phyloP scores from a whole-genome alignment of 2,329 filamentous ascomycete species.

The Colletotrichum graminicola region DNA sequence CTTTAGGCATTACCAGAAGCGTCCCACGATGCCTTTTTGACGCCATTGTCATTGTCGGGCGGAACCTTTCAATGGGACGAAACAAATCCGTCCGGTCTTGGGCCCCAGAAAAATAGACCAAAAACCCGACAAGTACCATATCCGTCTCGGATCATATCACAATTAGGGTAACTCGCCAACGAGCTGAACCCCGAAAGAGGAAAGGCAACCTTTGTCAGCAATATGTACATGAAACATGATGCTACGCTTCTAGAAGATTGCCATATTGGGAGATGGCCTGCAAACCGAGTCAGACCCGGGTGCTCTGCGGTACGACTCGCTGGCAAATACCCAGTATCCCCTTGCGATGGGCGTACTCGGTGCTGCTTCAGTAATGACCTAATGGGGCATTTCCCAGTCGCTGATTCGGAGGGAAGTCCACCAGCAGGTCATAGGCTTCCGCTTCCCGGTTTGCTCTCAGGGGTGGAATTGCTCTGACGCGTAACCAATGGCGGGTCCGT shows the following conservation, averaged over 20 bases:
- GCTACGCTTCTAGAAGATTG: slow-evolving; percentile 38
- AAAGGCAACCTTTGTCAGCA: slow-evolving; percentile 21
- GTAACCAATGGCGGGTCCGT: slow-evolving; percentile 30
- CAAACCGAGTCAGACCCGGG: slow-evolving; percentile 32
- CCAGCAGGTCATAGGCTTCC: background rate
- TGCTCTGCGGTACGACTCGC: slow-evolving; percentile 2
- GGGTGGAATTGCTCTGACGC: slow-evolving; percentile 32
- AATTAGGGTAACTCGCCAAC: slow-evolving; percentile 13
- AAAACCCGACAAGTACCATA: background rate
- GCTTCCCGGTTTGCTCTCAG: background rate
- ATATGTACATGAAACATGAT: slow-evolving; percentile 23
- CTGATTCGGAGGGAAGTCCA: slow-evolving; percentile 24
- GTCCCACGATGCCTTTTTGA: slow-evolving; percentile 19
- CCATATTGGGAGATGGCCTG: slow-evolving; percentile 17
- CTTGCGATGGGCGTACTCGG: slow-evolving; percentile 14
- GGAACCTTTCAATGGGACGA: slow-evolving; percentile 30
- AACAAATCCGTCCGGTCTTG: slow-evolving; percentile 32
- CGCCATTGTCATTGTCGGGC: slow-evolving; percentile 7
- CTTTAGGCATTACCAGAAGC: background rate
- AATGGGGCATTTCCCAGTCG: slow-evolving; percentile 20
- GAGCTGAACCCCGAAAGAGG: slow-evolving; percentile 16
- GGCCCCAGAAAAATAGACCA: background rate
- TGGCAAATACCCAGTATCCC: background rate
- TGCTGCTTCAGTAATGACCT: slow-evolving; percentile 27
- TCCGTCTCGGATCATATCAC: slow-evolving; percentile 7